phyloP scores from a whole-genome alignment of 768 basidiomycete genomes.

The Chalciporus piperatus region DNA sequence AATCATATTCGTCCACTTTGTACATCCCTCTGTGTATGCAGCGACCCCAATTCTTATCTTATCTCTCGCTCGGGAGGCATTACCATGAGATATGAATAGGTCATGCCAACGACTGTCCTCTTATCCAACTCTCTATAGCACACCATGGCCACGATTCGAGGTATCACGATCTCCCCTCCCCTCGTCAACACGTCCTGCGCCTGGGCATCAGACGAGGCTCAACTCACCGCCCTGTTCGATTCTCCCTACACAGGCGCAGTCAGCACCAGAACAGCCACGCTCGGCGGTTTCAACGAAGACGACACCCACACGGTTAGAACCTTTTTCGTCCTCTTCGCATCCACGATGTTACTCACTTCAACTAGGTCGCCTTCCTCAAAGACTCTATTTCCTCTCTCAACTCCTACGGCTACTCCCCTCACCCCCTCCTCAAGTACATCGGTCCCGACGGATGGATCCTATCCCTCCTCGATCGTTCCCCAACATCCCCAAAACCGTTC shows the following conservation, averaged over 20 bases:
- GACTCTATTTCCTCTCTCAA: slow-evolving; percentile 63
- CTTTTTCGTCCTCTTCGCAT: neutral
- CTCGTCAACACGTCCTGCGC: slow-evolving; percentile 78
- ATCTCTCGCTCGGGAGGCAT: slow-evolving; percentile 1
- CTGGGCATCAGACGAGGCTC: slow-evolving; percentile 70
- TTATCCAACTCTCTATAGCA: neutral
- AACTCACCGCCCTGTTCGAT: slow-evolving; percentile 64
- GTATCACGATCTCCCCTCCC: slow-evolving; percentile 56
- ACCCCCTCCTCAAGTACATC: slow-evolving; percentile 65
- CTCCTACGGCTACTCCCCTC: slow-evolving; percentile 85
- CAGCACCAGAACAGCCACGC: slow-evolving; percentile 74
- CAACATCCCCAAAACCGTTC: slow-evolving; percentile 54
- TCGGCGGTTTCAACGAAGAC: slow-evolving; percentile 68
- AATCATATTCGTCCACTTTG: slow-evolving; percentile 17
- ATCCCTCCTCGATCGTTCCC: slow-evolving; percentile 37
- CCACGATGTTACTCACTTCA: neutral
- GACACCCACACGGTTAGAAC: slow-evolving; percentile 53
- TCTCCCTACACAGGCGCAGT: slow-evolving; percentile 73
- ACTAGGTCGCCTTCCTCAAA: slow-evolving; percentile 59
- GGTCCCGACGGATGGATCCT: slow-evolving; percentile 47
- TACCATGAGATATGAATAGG: neutral
- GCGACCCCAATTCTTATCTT: slow-evolving; percentile 15
- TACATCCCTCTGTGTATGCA: neutral
- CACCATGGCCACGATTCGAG: slow-evolving; percentile 57
- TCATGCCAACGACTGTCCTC: neutral